Conservation (phyloP, 176 grass and related monocot genomes). For the Carex kokanica region DNA sequence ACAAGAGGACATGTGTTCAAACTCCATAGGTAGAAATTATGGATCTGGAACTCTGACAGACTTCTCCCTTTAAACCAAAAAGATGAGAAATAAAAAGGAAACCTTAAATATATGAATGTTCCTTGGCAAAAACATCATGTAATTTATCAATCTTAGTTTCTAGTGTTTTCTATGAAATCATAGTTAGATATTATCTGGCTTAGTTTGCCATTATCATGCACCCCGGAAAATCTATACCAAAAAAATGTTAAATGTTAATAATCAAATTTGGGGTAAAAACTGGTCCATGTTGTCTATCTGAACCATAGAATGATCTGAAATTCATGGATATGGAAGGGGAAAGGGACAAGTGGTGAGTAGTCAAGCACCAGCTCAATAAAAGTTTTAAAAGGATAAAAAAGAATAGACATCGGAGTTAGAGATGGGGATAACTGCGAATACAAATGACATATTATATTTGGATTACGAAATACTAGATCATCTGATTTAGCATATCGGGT, state of each 20-base stretch:
- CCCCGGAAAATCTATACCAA: neutral
- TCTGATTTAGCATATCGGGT: neutral
- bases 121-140: neutral
- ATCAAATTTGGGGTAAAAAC: neutral
- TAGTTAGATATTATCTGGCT: neutral
- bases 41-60: neutral
- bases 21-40: neutral
- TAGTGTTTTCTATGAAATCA: neutral
- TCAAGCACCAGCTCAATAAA: neutral
- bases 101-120: neutral
- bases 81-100: neutral
- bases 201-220: neutral
- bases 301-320: neutral
- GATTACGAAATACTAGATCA: neutral
- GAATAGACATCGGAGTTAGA: neutral
- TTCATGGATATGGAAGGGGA: neutral
- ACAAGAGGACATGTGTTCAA: neutral
- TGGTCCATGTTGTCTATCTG: neutral
- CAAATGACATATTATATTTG: neutral
- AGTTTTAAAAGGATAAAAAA: neutral
- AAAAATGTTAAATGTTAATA: neutral
- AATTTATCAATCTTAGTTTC: constrained; percentile 1
- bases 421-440: neutral
- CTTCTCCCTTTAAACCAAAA: neutral
- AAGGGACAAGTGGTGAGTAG: neutral